phyloP scores from a whole-genome alignment of 176 grass and related monocot genomes.

The Saccharum officinarum region DNA sequence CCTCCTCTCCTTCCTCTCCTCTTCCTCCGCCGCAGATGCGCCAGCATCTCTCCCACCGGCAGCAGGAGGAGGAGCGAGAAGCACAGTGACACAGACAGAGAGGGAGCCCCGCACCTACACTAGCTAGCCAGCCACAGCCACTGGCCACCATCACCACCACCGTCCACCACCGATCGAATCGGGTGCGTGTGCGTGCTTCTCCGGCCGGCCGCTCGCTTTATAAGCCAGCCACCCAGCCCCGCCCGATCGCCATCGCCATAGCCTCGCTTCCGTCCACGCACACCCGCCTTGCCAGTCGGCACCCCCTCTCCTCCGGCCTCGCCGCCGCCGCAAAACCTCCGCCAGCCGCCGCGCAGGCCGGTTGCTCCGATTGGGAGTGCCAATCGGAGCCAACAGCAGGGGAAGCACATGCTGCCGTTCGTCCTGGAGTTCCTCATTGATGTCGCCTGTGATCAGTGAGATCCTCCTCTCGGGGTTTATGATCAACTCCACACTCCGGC shows the following conservation, averaged over 20 bases:
- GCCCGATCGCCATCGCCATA: not conserved
- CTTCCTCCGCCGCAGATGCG: too few relatives aligned
- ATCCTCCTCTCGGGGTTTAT: slow-evolving; percentile 99
- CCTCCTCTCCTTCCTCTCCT: not conserved
- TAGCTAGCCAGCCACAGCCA: slow-evolving; percentile 6
- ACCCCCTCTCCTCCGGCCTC: not conserved
- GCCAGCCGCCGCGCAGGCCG: too few relatives aligned
- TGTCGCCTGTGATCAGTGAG: slow-evolving; percentile 99
- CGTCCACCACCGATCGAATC: slow-evolving; percentile 33
- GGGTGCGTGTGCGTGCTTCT: slow-evolving; percentile 25
- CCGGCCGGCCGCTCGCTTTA: not conserved
- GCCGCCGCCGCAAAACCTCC: not conserved
- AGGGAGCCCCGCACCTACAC: not conserved
- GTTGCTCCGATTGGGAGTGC: slow-evolving; percentile 24
- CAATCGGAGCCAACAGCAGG: slow-evolving; percentile 1
- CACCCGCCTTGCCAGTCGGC: not conserved
- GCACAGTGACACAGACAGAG: not conserved
- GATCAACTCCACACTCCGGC: slow-evolving; percentile 94
- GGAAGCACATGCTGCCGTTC: slow-evolving; percentile 69
- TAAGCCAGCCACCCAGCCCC: slow-evolving; percentile 1
- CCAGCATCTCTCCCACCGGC: too few relatives aligned
- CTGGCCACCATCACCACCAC: not conserved
- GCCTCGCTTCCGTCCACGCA: not conserved
- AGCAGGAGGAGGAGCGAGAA: not conserved
- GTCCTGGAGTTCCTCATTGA: slow-evolving; percentile 65